phyloP scores from a whole-genome alignment of 768 basidiomycete genomes.

The Termitomyces sp. region DNA sequence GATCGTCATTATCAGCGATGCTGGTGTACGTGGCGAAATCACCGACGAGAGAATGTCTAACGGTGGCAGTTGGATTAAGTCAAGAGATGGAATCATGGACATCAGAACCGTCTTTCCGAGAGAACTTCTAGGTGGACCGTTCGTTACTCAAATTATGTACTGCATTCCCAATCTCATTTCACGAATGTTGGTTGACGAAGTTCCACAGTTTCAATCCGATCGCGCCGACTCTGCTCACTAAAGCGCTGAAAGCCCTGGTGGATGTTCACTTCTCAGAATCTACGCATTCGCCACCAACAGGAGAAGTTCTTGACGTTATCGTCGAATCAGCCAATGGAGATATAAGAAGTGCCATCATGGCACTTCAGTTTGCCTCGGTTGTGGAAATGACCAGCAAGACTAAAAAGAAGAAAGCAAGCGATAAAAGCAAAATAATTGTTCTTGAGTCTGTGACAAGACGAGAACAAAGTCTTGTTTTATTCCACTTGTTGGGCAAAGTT shows the following conservation, averaged over 20 bases:
- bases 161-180: not conserved
- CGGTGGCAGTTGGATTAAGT: conserved; percentile 42
- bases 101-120: conserved; percentile 66
- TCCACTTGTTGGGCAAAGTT: conserved; percentile 91
- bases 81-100: conserved; percentile 48
- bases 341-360: conserved; percentile 90
- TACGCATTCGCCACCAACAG: conserved; percentile 38
- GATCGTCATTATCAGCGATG: conserved; percentile 79
- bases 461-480: conserved; percentile 83
- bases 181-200: not conserved
- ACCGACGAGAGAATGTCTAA: conserved; percentile 38
- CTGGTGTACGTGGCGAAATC: conserved; percentile 72
- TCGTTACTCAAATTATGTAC: conserved; percentile 77
- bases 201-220: conserved; percentile 81
- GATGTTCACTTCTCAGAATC: conserved; percentile 38
- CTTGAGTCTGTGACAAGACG: conserved; percentile 75
- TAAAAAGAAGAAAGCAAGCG: conserved; percentile 29
- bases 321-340: conserved; percentile 84
- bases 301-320: conserved; percentile 69
- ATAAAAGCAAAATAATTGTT: conserved; percentile 26
- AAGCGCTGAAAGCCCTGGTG: conserved; percentile 64
- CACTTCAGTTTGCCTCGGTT: conserved; percentile 79
- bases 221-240: conserved; percentile 78
- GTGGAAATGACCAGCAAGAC: conserved; percentile 27
- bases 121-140: conserved; percentile 63